Percentiles rank a stretch among this genome's conserved stretches.
Conservation (phyloP, 2,329 filamentous ascomycete genomes). For the Phaeomoniella chlamydospora region DNA sequence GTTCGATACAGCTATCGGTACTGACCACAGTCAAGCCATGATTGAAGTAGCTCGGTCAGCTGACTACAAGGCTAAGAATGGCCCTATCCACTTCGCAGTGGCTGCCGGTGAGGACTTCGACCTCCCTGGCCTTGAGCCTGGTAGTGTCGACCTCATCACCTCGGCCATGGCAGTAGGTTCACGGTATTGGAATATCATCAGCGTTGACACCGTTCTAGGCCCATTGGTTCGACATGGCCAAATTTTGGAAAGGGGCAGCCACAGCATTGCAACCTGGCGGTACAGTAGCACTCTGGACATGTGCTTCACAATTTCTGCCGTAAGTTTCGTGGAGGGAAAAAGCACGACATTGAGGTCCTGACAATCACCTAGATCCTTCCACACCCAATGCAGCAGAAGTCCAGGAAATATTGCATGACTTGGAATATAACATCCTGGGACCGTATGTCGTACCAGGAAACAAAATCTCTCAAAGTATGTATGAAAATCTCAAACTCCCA, state of each 20-base stretch:
- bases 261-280: constrained; percentile 36
- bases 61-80: constrained; percentile 9
- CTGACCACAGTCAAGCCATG: constrained; percentile 41
- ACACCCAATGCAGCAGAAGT: constrained; percentile 27
- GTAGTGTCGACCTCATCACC: constrained; percentile 34
- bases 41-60: constrained; percentile 26
- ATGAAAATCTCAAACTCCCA: constrained; percentile 30
- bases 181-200: not conserved
- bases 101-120: constrained; percentile 31
- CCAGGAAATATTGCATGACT: constrained; percentile 23
- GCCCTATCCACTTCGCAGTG: constrained; percentile 25
- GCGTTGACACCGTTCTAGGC: constrained; percentile 15
- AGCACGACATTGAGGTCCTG: too few species aligned
- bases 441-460: constrained; percentile 30
- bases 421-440: constrained; percentile 21
- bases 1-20: constrained; percentile 32
- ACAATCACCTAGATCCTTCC: constrained; percentile 14
- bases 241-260: constrained; percentile 34
- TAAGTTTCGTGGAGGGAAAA: too few species aligned
- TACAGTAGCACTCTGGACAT: constrained; percentile 37
- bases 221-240: constrained; percentile 43
- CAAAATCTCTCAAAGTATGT: constrained; percentile 22
- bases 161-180: constrained; percentile 25
- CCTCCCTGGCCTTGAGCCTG: constrained; percentile 14
- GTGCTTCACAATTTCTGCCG: constrained; percentile 13